A percentile compares a stretch with the other conserved stretches of the same genome.
Evolutionary conservation across 352 stramenopile species (phyloP).

Genomic region (Phytophthora pinifolia): DNA sequence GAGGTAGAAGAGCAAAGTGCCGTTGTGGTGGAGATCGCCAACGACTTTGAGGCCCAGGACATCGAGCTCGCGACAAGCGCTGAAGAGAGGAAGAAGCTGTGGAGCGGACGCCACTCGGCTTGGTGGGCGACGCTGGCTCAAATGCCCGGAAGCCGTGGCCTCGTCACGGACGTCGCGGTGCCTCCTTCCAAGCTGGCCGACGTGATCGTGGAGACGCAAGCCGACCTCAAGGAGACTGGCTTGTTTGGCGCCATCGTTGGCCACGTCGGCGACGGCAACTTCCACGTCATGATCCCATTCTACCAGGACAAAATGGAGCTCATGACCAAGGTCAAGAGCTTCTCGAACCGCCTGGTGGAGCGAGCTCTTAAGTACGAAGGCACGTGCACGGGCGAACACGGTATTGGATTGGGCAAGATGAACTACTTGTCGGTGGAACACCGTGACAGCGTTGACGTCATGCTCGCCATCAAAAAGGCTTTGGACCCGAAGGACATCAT

Average conservation of each 20-base stretch:
- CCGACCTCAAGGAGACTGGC: slow-evolving; percentile 81
- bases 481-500: slow-evolving; percentile 95
- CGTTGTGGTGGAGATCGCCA: slow-evolving; percentile 82
- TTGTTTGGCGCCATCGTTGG: slow-evolving; percentile 92
- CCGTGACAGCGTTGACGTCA: slow-evolving; percentile 88
- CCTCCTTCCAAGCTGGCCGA: slow-evolving; percentile 92
- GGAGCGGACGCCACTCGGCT: slow-evolving; percentile 77
- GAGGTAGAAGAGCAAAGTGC: slow-evolving; percentile 87
- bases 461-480: slow-evolving; percentile 93
- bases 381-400: slow-evolving; percentile 97
- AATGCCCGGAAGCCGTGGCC: slow-evolving; percentile 72
- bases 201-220: slow-evolving; percentile 91
- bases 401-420: slow-evolving; percentile 94
- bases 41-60: slow-evolving; percentile 74
- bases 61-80: slow-evolving; percentile 67
- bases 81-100: slow-evolving; percentile 80
- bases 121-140: slow-evolving; percentile 80
- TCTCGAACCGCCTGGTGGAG: slow-evolving; percentile 80
- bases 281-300: slow-evolving; percentile 96
- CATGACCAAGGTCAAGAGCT: slow-evolving; percentile 77
- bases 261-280: slow-evolving; percentile 95
- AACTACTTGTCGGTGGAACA: slow-evolving; percentile 91
- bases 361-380: slow-evolving; percentile 85
- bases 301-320: slow-evolving; percentile 81
- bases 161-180: slow-evolving; percentile 96